Base-by-base conservation (phyloP, 2,329 filamentous ascomycete genomes). In the Aspergillus sp. region DNA sequence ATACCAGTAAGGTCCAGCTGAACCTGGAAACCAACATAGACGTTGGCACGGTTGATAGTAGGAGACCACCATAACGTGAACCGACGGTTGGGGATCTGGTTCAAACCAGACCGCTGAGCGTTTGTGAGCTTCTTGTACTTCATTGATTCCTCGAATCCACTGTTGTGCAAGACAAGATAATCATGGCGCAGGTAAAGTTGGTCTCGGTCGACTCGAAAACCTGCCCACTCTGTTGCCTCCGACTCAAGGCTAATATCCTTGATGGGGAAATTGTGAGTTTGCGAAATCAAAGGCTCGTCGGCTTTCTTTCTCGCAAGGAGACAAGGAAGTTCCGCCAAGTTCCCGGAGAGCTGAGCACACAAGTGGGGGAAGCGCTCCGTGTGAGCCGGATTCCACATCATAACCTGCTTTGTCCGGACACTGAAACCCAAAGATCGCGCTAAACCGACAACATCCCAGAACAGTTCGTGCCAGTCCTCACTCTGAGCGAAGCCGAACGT, bases 121-220 rank as follows among this genome's bases (percentile, higher is more conserved):
- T 98, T 98, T 0, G 93, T 98, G 50, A 98, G 74, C 68, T 98
- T 98, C 72, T 98, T 98, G 77, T 96, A 98, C 56, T 97, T 95
- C 93, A 98, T 97, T 0, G 68, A 73, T 41, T 72, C 69, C 56
- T 72, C 68, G 48, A 82, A 82, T 53, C 78, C 77, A 46, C 67
- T 72, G 58, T 73, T 70, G 60, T 75, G 68, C 42, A 75, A 60
- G 9, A 74, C 68, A 48, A 75, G 57, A 55, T 72, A 65, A 53
- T 76, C 72, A 50, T 76, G 69, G 41, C 74, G 71, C 32, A 76
- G 59, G 54, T 76, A 76, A 29, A 75, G 68, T 50, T 76, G 73
- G 52, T 76, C 74, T 55, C 69, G 52, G 54, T 76, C 73, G 32
- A 77, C 73, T 41, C 73, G 66, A 66, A 76, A 76, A 46, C 73